Evolutionary conservation across 768 basidiomycete species (phyloP).

Genomic region (Pseudohyphozyma bogoriensis): DNA sequence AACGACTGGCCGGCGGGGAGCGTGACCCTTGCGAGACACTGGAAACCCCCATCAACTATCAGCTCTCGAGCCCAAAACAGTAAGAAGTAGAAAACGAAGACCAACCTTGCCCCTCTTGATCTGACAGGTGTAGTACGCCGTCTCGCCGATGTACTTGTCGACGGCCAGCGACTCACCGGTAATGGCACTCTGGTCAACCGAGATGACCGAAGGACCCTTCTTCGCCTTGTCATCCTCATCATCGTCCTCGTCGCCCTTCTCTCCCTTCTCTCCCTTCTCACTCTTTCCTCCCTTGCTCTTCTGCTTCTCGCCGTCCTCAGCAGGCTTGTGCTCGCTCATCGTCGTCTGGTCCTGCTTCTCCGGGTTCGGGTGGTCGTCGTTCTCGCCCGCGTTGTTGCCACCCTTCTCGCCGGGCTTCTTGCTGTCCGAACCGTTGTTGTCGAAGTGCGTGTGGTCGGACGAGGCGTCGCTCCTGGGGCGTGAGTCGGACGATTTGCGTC

Average conservation of each 20-base stretch:
- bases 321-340: too few relatives aligned
- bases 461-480: too few relatives aligned
- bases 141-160: conserved; percentile 45
- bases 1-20: conserved; percentile 44
- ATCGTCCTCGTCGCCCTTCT: conserved; percentile 27
- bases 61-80: too few relatives aligned
- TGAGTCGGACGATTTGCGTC: too few relatives aligned
- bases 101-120: conserved; percentile 40
- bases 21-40: too few relatives aligned
- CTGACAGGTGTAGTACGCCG: conserved; percentile 41
- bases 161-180: conserved; percentile 46
- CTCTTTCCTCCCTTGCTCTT: too few relatives aligned
- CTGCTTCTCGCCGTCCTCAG: too few relatives aligned
- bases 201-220: conserved; percentile 42
- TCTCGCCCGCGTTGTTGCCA: conserved; percentile 36
- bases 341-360: conserved; percentile 31
- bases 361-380: conserved; percentile 34
- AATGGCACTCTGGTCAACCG: conserved; percentile 45
- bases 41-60: too few relatives aligned
- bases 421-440: conserved; percentile 37
- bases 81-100: too few relatives aligned
- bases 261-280: conserved; percentile 3
- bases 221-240: conserved; percentile 37
- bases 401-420: conserved; percentile 35
- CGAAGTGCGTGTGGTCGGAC: conserved; percentile 41